A percentile compares a stretch with the other conserved stretches of the same genome.
These are phyloP conservation scores for Malassezia japonica DNA, from an alignment of 1,284 basidiomycete species.

Conservation along the genomic window DNA sequence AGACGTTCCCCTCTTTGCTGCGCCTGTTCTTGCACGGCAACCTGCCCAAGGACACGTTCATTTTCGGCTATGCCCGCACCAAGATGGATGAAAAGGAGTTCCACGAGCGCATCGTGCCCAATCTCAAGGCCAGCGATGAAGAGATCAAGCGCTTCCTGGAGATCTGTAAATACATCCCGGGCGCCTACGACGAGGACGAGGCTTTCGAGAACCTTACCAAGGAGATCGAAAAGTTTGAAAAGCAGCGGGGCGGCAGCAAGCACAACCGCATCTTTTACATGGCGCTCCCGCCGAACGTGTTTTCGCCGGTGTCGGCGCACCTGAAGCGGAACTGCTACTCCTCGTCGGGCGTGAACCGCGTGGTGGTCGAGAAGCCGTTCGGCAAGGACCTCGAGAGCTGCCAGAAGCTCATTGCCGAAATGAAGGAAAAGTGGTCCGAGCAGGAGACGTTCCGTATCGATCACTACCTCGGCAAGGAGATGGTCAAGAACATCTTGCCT, in stretches of 20 bases:
- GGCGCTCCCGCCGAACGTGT: conserved; percentile 46
- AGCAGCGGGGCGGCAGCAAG: conserved; percentile 18
- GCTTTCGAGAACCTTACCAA: conserved; percentile 39
- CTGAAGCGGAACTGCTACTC: conserved; percentile 43
- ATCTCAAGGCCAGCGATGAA: conserved; percentile 31
- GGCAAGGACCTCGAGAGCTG: conserved; percentile 45
- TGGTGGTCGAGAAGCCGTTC: conserved; percentile 47
- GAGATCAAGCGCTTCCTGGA: conserved; percentile 33
- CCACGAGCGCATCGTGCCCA: conserved; percentile 33
- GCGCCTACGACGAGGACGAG: conserved; percentile 41
- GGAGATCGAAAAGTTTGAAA: conserved; percentile 34
- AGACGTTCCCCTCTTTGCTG: conserved; percentile 46
- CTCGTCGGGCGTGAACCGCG: conserved; percentile 37
- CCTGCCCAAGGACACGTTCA: conserved; percentile 37
- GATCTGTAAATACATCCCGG: conserved; percentile 42
- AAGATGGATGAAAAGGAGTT: conserved; percentile 47
- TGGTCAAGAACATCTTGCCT: conserved; percentile 47
- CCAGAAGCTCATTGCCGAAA: conserved; percentile 43
- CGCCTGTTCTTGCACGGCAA: conserved; percentile 36
- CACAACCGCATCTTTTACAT: conserved; percentile 46
- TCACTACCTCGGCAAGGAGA: conserved; percentile 48
- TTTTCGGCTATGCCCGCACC: conserved; percentile 49
- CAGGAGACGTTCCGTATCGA: conserved; percentile 48
- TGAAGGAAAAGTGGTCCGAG: conserved; percentile 46
- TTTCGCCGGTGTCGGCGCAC: conserved; percentile 41